phyloP scores from a whole-genome alignment of 139 green algal species.

The Diplosphaera chodatii region DNA sequence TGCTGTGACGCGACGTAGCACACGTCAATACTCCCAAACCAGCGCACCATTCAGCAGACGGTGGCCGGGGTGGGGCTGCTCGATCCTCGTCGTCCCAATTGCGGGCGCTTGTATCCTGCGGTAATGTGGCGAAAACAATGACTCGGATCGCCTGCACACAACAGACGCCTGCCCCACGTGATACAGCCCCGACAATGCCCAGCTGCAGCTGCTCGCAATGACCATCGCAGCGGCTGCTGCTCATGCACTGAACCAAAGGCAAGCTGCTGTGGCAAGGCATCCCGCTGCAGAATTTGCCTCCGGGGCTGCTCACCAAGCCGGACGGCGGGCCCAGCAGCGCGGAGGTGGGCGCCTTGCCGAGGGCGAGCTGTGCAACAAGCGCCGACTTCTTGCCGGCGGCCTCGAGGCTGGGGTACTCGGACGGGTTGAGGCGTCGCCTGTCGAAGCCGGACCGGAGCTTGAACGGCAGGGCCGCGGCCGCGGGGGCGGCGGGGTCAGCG shows the following conservation, averaged over 20 bases:
- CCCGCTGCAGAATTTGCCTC: no score
- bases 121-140: no score
- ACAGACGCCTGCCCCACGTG: no score
- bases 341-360: neutral
- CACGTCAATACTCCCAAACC: no score
- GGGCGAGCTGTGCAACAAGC: neutral
- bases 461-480: constrained; percentile 8
- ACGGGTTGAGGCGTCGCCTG: constrained; percentile 48
- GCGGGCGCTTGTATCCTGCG: neutral
- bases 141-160: no score
- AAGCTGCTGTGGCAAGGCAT: no score
- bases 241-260: no score
- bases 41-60: neutral
- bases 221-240: no score
- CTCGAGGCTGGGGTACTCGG: constrained; percentile 66
- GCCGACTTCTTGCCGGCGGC: constrained; percentile 20
- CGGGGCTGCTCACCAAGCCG: neutral
- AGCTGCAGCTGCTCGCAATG: no score
- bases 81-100: neutral
- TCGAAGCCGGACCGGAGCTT: constrained; percentile 17
- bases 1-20: no score
- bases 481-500: neutral
- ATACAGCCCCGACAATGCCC: no score
- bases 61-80: no score
- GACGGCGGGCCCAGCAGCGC: neutral